Percentiles rank a stretch among this genome's conserved stretches.
Conservation (phyloP, 305 asterid species). For the Fraxinus latifolia region DNA sequence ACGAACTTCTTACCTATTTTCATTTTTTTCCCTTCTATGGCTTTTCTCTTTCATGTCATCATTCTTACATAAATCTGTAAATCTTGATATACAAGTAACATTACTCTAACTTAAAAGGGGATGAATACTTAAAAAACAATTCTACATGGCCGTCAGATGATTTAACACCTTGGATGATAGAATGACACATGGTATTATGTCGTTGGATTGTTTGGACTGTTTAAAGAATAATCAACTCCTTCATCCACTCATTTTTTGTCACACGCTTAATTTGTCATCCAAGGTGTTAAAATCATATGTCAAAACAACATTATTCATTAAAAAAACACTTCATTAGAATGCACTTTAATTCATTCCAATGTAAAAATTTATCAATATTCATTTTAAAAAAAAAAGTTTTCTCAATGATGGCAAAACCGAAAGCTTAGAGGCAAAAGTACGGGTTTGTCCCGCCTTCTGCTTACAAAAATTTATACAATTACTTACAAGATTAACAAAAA, state of each 20-base stretch:
- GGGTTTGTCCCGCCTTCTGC: constrained; percentile 41
- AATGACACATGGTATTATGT: no score
- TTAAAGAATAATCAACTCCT: not conserved
- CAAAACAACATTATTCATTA: not conserved
- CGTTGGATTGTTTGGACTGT: not conserved
- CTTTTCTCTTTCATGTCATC: not conserved
- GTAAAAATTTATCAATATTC: not conserved
- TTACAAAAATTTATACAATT: not conserved
- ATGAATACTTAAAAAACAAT: not conserved
- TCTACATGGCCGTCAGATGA: not conserved
- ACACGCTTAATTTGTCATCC: not conserved
- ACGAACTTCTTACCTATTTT: not conserved
- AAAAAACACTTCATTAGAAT: not conserved
- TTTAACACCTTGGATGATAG: not conserved
- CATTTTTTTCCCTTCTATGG: not conserved
- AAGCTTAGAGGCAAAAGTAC: constrained; percentile 4
- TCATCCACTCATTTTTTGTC: not conserved
- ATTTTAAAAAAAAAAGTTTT: not conserved
- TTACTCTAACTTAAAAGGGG: not conserved
- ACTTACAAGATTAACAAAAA: constrained; percentile 2
- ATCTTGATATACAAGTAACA: no score
- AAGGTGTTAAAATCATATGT: not conserved
- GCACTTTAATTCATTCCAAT: not conserved
- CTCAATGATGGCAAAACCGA: not conserved
- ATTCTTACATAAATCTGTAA: not conserved